These are phyloP conservation scores for Zoysia pacifica DNA, from an alignment of 176 grass and related monocot genomes.

Conservation along the genomic window DNA sequence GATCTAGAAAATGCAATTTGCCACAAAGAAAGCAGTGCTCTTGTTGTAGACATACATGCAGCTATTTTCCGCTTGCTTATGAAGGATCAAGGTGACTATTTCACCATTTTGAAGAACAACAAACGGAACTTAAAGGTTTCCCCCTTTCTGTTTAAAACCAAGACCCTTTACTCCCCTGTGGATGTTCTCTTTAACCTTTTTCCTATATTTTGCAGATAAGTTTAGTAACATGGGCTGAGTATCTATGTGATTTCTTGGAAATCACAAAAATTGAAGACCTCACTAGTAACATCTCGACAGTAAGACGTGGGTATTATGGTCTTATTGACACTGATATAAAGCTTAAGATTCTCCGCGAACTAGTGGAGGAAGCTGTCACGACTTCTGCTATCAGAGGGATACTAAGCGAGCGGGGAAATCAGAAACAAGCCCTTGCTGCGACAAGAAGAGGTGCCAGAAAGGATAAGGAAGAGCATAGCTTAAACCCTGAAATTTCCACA, in stretches of 20 bases:
- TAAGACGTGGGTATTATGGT: constrained; percentile 74
- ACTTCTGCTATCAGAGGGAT: constrained; percentile 65
- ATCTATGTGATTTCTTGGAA: constrained; percentile 77
- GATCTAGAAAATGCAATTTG: constrained; percentile 87
- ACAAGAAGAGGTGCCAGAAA: constrained; percentile 61
- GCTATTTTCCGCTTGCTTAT: constrained; percentile 68
- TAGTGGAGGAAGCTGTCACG: constrained; percentile 67
- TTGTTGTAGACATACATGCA: constrained; percentile 69
- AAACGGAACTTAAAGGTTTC: constrained; percentile 66
- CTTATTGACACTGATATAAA: constrained; percentile 68
- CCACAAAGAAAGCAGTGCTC: constrained; percentile 78
- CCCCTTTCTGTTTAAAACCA: constrained; percentile 5
- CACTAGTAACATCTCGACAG: constrained; percentile 42
- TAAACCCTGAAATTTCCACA: constrained; percentile 36
- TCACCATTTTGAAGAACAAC: constrained; percentile 45
- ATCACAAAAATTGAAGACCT: constrained; percentile 52
- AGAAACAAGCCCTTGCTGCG: constrained; percentile 57
- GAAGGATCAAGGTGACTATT: constrained; percentile 73
- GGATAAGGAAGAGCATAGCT: constrained; percentile 49
- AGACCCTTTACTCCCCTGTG: not conserved
- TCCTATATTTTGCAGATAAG: constrained; percentile 57
- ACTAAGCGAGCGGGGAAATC: constrained; percentile 62
- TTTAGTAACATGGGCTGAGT: constrained; percentile 69
- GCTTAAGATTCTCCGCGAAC: constrained; percentile 63
- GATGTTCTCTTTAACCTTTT: constrained; percentile 14